Evolutionary conservation across 164 flowering plant genomes (phyloP), one percentile per base, ranked within the genome.

Genomic region (Euptelea pleiosperma): DNA sequence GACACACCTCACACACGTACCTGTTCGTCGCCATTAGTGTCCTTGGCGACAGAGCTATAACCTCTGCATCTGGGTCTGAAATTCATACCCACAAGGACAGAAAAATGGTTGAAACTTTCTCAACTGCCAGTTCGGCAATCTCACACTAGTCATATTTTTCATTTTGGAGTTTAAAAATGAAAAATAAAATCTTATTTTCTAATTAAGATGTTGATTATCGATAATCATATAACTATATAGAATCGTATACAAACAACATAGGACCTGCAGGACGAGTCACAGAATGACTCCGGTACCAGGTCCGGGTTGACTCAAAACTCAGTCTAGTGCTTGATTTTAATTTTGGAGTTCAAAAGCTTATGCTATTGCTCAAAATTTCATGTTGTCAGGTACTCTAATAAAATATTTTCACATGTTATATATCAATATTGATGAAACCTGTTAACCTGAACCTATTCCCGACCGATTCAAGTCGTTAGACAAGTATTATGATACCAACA

Each of bases 11-110:
- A 52, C 89, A 84, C 40, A 82, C 73, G 33, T 78, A 84, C 31
- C 89, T 52, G 64, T 84, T 84, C 9, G 82, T 82, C 3, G 90
- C 85, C 87, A 84, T 80, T 7, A 84, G 67, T 5, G 90, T 77
- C 43, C 75, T 80, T 28, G 90, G 90, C 3, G 90, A 84, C 33
- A 84, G 70, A 15, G 87, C 87, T 15, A 82, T 44, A 19, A 84
- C 90, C 63, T 84, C 90, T 4, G 90, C 90, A 45, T 67, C 77
- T 9, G 90, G 90, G 64, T 82, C 90, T 84, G 55, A 42, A 58
- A 11, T 29, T 34, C 21, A 18, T 2, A 48, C 29, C n/a, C 11
- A 48, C 34, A 48, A 40, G 15, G 19, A 31, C 9, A 29, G 8
- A 8, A 49, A 10, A 8, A 39, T 28, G 22, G 42, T 34, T 6